phyloP scores from a whole-genome alignment of 805 yeast species.

The Starmerella scarabaei region DNA sequence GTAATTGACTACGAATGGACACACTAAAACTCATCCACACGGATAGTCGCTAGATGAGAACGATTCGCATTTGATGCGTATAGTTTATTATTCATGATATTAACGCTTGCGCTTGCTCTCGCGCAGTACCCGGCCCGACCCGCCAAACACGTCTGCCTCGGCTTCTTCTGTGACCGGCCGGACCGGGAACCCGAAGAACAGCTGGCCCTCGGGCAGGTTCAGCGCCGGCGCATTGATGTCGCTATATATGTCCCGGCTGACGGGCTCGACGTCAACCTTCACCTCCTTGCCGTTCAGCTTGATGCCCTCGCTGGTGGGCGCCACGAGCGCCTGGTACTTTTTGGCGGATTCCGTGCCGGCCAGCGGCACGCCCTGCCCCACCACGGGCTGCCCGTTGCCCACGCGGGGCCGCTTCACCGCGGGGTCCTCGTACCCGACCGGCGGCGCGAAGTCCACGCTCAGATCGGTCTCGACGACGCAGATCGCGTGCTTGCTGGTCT shows the following conservation, averaged over 20 bases:
- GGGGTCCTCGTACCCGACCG: constrained; percentile 86
- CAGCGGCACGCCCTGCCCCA: constrained; percentile 1
- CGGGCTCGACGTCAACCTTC: constrained; percentile 10
- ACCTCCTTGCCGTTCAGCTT: constrained; percentile 19
- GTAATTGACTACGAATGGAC: too few species aligned
- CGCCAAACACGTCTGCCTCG: constrained; percentile 35
- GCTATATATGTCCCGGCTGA: constrained; percentile 17
- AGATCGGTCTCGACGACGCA: constrained; percentile 95
- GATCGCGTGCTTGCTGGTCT: constrained; percentile 47
- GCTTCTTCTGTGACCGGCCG: constrained; percentile 31
- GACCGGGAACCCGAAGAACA: constrained; percentile 88
- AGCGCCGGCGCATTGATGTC: constrained; percentile 47
- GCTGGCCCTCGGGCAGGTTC: constrained; percentile 65
- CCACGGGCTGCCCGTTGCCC: constrained; percentile 1
- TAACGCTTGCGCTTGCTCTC: constrained; percentile 48
- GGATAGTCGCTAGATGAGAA: too few species aligned
- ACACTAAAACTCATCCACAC: too few species aligned
- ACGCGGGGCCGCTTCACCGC: constrained; percentile 7
- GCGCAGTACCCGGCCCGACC: constrained; percentile 67
- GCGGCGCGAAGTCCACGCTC: constrained; percentile 96
- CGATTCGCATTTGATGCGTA: too few species aligned
- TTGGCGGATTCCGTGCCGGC: constrained; percentile 2
- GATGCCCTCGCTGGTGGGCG: neutral
- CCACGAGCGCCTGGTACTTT: constrained; percentile 8
- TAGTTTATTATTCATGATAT: too few species aligned